Evolutionary conservation across 1,139 yeast genomes (phyloP).

Genomic region (Nematodospora anomalae): DNA sequence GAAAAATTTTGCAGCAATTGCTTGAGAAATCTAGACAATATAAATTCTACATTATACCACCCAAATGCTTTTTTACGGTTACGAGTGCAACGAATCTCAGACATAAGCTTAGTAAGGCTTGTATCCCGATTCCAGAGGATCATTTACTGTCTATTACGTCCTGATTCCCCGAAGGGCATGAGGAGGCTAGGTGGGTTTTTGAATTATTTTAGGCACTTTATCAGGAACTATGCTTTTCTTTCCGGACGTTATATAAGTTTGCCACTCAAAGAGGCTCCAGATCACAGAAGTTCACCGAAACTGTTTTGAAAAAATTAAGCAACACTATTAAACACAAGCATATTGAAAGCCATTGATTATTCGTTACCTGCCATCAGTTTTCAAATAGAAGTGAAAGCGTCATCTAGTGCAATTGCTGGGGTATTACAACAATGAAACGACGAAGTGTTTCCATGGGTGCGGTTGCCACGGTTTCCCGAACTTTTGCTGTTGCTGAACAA

Average conservation of each 20-base stretch:
- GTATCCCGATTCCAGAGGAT: not conserved
- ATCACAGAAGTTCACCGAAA: not conserved
- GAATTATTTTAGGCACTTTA: not conserved
- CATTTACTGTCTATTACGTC: not conserved
- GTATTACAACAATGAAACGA: not conserved
- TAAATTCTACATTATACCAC: conserved; percentile 1
- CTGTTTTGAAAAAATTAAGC: not conserved
- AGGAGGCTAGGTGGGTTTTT: not conserved
- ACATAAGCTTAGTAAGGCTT: not conserved
- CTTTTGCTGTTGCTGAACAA: not conserved
- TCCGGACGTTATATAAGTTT: not conserved
- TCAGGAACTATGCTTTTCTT: not conserved
- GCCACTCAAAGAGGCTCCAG: not conserved
- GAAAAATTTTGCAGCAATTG: conserved; percentile 1
- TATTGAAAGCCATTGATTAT: not conserved
- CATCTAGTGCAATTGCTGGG: not conserved
- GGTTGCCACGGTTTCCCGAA: conserved; percentile 1
- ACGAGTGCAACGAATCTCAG: not conserved
- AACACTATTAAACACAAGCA: not conserved
- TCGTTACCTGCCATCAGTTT: not conserved
- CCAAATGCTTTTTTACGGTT: not conserved
- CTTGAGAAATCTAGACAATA: not conserved
- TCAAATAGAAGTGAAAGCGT: conserved; percentile 2
- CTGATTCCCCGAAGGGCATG: not conserved
- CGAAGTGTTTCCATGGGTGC: not conserved